Conservation (phyloP, 495 filamentous ascomycete genomes). For the Cudoniella acicularis region DNA sequence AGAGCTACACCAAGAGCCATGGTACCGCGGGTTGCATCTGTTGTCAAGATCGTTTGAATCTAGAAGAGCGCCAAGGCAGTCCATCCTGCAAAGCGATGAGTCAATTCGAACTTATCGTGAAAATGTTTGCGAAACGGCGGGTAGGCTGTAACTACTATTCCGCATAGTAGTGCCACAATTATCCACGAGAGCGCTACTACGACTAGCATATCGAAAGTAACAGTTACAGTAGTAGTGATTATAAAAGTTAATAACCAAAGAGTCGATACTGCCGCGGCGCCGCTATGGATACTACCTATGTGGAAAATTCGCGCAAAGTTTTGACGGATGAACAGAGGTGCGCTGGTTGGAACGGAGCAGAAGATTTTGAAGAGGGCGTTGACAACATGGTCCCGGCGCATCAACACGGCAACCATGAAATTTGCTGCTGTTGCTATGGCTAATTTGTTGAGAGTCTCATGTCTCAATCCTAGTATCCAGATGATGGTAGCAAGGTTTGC, state of each 20-base stretch:
- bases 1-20: conserved; percentile 43
- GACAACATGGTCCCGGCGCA: neutral
- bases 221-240: neutral
- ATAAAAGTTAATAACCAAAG: neutral
- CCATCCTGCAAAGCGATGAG: neutral
- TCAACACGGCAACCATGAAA: neutral
- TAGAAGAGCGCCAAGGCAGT: neutral
- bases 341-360: neutral
- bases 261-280: neutral
- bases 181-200: neutral
- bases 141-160: neutral
- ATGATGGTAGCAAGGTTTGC: no score
- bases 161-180: neutral
- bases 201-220: neutral
- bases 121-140: neutral
- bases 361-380: neutral
- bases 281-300: neutral
- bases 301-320: neutral
- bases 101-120: neutral
- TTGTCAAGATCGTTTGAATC: neutral
- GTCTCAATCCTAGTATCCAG: no score
- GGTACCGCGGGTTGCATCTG: neutral
- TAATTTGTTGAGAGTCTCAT: no score
- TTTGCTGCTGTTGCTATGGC: neutral
- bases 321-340: neutral